Conservation (phyloP, 805 yeast species). For the Saccharomycopsis sp. region DNA sequence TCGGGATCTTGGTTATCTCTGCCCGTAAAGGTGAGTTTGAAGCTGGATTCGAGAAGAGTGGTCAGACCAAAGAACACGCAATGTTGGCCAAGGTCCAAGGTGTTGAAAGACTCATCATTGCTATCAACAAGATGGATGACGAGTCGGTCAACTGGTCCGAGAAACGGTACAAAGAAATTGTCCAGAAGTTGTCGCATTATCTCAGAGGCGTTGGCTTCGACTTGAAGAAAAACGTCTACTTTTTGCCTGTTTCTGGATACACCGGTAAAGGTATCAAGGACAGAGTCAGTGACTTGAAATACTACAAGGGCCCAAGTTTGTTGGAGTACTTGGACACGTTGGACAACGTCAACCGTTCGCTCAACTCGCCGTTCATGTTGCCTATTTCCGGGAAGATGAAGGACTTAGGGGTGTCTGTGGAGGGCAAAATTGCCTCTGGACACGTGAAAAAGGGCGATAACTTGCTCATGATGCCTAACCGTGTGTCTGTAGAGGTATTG, state of each 20-base stretch:
- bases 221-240: constrained; percentile 72
- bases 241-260: constrained; percentile 97
- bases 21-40: constrained; percentile 99
- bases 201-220: constrained; percentile 86
- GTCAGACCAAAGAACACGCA: constrained; percentile 98
- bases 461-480: constrained; percentile 90
- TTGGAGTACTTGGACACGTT: constrained; percentile 83
- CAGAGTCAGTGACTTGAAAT: constrained; percentile 66
- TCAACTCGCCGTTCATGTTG: constrained; percentile 94
- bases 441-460: constrained; percentile 73
- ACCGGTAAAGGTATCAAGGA: constrained; percentile 96
- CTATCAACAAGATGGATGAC: constrained; percentile 98
- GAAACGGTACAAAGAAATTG: constrained; percentile 95
- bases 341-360: constrained; percentile 75
- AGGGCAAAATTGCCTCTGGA: constrained; percentile 97
- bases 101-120: constrained; percentile 88
- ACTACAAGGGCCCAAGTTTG: constrained; percentile 92
- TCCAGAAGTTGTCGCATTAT: constrained; percentile 66
- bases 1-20: constrained; percentile 92
- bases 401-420: constrained; percentile 95
- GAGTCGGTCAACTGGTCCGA: constrained; percentile 94
- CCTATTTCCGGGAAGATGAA: constrained; percentile 93
- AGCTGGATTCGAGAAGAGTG: constrained; percentile 98
- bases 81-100: constrained; percentile 97
- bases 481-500: constrained; percentile 71